Base-by-base conservation (phyloP, 2,329 filamentous ascomycete species). In the Ceratocystis papillata region DNA sequence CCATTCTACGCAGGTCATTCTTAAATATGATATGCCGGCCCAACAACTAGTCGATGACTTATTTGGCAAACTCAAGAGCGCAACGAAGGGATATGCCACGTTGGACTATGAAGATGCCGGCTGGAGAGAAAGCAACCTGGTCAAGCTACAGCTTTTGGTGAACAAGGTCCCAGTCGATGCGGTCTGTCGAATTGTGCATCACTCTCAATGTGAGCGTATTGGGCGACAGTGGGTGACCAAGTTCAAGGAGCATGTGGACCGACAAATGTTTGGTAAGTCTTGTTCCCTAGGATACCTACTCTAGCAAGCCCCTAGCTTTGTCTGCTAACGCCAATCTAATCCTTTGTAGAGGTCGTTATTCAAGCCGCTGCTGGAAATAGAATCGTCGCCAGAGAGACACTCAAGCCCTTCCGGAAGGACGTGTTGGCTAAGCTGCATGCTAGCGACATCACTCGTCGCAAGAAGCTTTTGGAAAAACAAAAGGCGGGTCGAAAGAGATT, bases 351-450 rank as follows among this genome's bases (percentile, higher is more conserved):
- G 77, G 85, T 99, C 25, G 80, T 97, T 66, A 97, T 99, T 69
- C 94, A 99, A 76, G 93, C 94, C 2, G 87, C 89, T 0, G 87
- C 89, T 0, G 93, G 92, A 2, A 86, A 84, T 70, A 84, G 87
- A 63, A 87, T 99, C 63, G 83, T 99, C 3, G 94, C 94, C 0
- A 81, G 94, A 72, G 94, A 97, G 74, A 96, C 92, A 0, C 87
- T 99, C 74, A 97, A 97, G 78, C 90, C 94, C 0, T 99, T 96
- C 76, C 82, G 94, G 60, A 99, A 99, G 75, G 94, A 99, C 71
- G 94, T 99, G 2, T 77, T 96, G 66, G 87, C 88, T 6, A 97
- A 97, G 76, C 79, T 99, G 66, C 95, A 99, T 73, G 94, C 94
- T 0, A 89, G 88, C 69, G 94, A 99, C 77, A 83, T 96, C 17